Evolutionary conservation across 768 basidiomycete species (phyloP).

Genomic region (Tephrocybe sp.): DNA sequence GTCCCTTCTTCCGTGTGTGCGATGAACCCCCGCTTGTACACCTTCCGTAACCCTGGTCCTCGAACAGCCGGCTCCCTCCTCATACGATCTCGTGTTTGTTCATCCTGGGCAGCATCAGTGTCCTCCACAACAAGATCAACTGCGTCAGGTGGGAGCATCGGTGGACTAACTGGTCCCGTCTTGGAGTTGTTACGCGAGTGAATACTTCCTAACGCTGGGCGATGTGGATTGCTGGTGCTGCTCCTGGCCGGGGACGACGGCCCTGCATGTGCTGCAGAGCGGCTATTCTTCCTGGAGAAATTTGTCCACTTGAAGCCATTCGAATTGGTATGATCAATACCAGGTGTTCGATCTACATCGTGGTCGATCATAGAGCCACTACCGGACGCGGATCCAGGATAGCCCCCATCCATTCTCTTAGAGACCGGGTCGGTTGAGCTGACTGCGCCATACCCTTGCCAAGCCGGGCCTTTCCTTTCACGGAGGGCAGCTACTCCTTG

Average conservation of each 20-base stretch:
- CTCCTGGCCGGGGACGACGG: slow-evolving; percentile 27
- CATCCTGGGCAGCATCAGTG: slow-evolving; percentile 48
- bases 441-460: slow-evolving; percentile 61
- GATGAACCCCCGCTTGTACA: slow-evolving; percentile 51
- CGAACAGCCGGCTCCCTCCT: slow-evolving; percentile 59
- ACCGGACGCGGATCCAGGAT: background rate
- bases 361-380: slow-evolving; percentile 41
- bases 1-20: slow-evolving; percentile 32
- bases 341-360: slow-evolving; percentile 37
- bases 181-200: slow-evolving; percentile 29
- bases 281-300: no score
- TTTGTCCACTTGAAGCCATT: slow-evolving; percentile 46
- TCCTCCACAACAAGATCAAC: slow-evolving; percentile 88
- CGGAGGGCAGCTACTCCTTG: slow-evolving; percentile 39
- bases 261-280: slow-evolving; percentile 5
- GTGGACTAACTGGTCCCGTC: slow-evolving; percentile 14
- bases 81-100: slow-evolving; percentile 49
- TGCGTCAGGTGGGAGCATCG: slow-evolving; percentile 63
- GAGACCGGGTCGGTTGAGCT: slow-evolving; percentile 24
- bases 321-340: slow-evolving; percentile 14
- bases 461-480: slow-evolving; percentile 36
- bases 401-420: slow-evolving; percentile 2
- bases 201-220: slow-evolving; percentile 30
- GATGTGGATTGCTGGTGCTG: slow-evolving; percentile 21
- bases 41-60: slow-evolving; percentile 43